Evolutionary conservation across 768 basidiomycete species (phyloP), one percentile per base, ranked within the genome.

Genomic region (Auricularia cornea): DNA sequence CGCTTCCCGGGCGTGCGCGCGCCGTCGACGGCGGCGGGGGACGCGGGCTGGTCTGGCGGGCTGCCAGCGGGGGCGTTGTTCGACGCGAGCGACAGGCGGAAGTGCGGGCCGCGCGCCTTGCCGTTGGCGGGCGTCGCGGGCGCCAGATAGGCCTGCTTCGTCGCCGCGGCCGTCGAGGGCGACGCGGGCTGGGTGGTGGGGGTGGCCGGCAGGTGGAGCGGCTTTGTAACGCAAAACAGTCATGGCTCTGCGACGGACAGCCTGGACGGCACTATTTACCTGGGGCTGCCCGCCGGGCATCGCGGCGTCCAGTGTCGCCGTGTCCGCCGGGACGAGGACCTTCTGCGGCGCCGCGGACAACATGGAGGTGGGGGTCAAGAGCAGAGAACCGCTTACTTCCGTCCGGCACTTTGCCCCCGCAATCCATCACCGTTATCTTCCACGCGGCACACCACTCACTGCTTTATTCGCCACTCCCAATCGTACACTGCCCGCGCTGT

Each of bases 1-100:
- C 81, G 74, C 67, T 77, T 75, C 54, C 63, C 48, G 62, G 65
- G 61, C 66, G 72, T 73, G 59, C 61, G 48, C 30, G 64, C 60
- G 57, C 52, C 38, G 52, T 63, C 63, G 41, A 61, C 63, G 18
- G 62, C 33, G n/a, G 67, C 52, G 60, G 62, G 54, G 6, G 54
- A 28, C 8, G 54, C 14, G 6, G 54, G 54, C 54, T 57, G 54
- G 54, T 29, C 28, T 6, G 54, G 54, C 28, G 54, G 54, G 23
- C 8, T 28, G 16, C 16, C 18, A 26, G 26, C 30, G 28, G 54
- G 54, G 6, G 26, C 29, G 54, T 29, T 57, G 26, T 1, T 20
- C 26, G 54, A 4, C 12, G 54, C 14, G 54, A 57, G 26, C 30
- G 54, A 57, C 10, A 57, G 11, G 18, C 54, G 54, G 28, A 57